These are phyloP conservation scores for Skeletonema tropicum DNA, from an alignment of 108 stramenopile genomes.

Conservation along the genomic window DNA sequence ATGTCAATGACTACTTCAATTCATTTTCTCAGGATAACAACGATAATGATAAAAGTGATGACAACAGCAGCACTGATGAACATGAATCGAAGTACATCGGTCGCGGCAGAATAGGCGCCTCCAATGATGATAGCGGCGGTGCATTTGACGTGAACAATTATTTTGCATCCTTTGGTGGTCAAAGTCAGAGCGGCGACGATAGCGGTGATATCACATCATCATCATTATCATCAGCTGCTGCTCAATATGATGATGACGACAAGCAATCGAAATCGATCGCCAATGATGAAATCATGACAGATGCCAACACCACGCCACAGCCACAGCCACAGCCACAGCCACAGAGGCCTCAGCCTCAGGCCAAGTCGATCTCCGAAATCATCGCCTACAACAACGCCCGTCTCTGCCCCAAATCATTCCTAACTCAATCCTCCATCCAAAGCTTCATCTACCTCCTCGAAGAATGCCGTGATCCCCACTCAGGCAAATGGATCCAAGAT, in stretches of 20 bases:
- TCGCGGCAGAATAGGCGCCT: slow-evolving; percentile 9
- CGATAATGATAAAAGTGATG: background rate
- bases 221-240: background rate
- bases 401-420: slow-evolving; percentile 49
- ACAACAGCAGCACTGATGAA: background rate
- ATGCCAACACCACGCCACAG: background rate
- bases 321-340: background rate
- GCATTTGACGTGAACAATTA: slow-evolving; percentile 31
- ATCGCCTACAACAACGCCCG: slow-evolving; percentile 37
- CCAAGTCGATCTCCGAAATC: slow-evolving; percentile 23
- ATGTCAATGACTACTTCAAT: slow-evolving; percentile 37
- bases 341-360: background rate
- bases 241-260: background rate
- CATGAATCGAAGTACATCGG: slow-evolving; percentile 6
- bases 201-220: background rate
- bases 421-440: slow-evolving; percentile 84
- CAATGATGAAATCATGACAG: background rate
- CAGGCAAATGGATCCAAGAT: slow-evolving; percentile 46
- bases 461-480: slow-evolving; percentile 71
- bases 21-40: slow-evolving; percentile 16
- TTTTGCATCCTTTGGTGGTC: slow-evolving; percentile 18
- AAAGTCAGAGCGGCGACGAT: background rate
- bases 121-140: background rate
- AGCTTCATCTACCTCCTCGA: slow-evolving; percentile 76
- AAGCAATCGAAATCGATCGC: background rate